Evolutionary conservation across 352 stramenopile species (phyloP), one percentile per base, ranked within the genome.

Genomic region (Phytophthora quininea): DNA sequence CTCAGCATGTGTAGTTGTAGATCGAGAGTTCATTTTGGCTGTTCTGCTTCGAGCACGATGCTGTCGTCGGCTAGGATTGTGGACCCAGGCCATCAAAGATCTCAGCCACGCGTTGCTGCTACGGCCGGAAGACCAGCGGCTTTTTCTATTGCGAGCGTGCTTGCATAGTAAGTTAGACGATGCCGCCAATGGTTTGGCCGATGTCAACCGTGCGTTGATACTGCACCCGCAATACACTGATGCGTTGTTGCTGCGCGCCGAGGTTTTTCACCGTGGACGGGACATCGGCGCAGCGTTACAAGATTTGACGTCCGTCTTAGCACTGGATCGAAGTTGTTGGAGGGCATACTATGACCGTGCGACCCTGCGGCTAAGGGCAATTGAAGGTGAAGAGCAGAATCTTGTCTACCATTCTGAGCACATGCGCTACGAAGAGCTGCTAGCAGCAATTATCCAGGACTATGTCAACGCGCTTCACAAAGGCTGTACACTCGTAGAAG

Each of bases 301-400:
- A 19, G 86, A 94, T 38, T 62, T 92, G 15, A 87, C 86, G 12
- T 80, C 80, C 1, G 84, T 82, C 8, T 49, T 92, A 9, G 58
- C 73, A 0, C 69, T 84, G 11, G 86, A 94, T 42, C 74, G 80
- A n/a, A 71, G 71, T 35, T 91, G 85, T 66, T 94, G 86, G 86
- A 81, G 82, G 14, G 86, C 86, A n/a, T 90, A 90, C 55, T 94
- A 92, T 58, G 86, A 94, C 58, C 82, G 86, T 24, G 86, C 81
- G 4, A 87, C 80, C 37, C 73, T 94, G 30, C 84, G 86, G 11
- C 77, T 92, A 19, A 73, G 79, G 5, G 77, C 80, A 0, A 77
- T 94, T 47, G 86, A 94, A 48, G 80, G 86, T 3, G 79, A 89
- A 14, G 81, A 89, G 33, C 74, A 78, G 27, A 82, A 70, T 49